Base-by-base conservation (phyloP, 306 rosid genomes). In the Ammopiptanthus mongolicus region DNA sequence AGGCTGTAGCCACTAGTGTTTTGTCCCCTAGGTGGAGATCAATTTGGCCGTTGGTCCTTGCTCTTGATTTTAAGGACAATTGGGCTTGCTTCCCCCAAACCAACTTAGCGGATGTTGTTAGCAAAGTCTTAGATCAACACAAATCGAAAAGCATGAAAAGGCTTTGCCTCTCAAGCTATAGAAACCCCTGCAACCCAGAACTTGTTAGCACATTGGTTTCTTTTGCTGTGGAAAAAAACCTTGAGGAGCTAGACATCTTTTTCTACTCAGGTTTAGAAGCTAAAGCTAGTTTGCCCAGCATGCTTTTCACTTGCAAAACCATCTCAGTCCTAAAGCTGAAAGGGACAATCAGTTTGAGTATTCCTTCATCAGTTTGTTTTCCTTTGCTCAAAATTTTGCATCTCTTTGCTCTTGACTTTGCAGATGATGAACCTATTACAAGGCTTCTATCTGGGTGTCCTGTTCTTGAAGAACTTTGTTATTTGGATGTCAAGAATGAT, bases 381-480 rank as follows among this genome's bases (percentile, higher is more conserved):
- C 78, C 78, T 14, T 60, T 22, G 34, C 57, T 73, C 3, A 73
- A 60, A 50, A 17, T 33, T 12, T 17, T 63, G 48, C 28, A 17
- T 56, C 28, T 76, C 4, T 0, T 0, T 4, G 6, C 6, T 0
- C 5, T 66, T 9, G 0, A 3, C 2, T 18, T 25, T 19, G 33
- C 5, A 14, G 31, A 65, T 5, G 51, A 12, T 11, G 23, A 14
- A 14, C n/a, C 39, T 29, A 1, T 47, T 33, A 3, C 10, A 11
- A 74, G n/a, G 11, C 50, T 74, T 13, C 36, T 74, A 22, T 61
- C 70, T 14, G 62, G 71, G 1, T 74, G 78, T 28, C 71, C 75
- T 1, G 5, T 61, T 61, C 37, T 61, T 12, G 78, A 74, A 47
- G 36, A 58, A 12, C 47, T 67, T 19, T 13, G 0, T 3, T 29